Evolutionary conservation across 2,329 filamentous ascomycete species (phyloP).

Genomic region (Aurifilum marmelostoma): DNA sequence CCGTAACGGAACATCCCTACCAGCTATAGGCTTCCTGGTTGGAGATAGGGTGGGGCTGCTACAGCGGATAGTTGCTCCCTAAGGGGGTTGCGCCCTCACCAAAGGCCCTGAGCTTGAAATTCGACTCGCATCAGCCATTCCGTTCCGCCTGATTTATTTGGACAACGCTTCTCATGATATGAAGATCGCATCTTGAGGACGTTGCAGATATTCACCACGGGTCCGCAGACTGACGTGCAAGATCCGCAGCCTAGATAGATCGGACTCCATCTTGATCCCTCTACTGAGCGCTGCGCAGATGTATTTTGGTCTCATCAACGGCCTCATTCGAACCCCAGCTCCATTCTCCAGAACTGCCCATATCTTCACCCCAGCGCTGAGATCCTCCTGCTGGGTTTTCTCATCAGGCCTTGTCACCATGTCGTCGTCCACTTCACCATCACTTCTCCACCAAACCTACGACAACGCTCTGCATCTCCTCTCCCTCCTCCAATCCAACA

Average conservation of each 20-base stretch:
- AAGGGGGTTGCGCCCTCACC: neutral
- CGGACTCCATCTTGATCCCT: neutral
- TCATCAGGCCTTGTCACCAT: constrained; percentile 14
- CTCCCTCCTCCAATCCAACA: constrained; percentile 79
- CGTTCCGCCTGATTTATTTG: neutral
- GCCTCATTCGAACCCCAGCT: constrained; percentile 7
- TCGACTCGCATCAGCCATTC: neutral
- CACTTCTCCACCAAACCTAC: constrained; percentile 47
- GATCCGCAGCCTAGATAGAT: neutral
- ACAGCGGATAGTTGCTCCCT: neutral
- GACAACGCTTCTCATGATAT: neutral
- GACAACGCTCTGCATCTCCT: constrained; percentile 74
- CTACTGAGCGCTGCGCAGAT: constrained; percentile 12
- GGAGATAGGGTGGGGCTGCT: neutral
- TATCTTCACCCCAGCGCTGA: neutral
- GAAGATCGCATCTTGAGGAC: neutral
- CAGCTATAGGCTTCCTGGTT: neutral
- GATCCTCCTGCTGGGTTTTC: neutral
- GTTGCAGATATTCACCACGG: neutral
- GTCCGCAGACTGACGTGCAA: neutral
- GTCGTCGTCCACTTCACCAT: constrained; percentile 26
- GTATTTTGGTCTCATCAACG: constrained; percentile 10
- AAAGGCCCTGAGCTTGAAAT: neutral
- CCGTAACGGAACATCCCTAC: neutral
- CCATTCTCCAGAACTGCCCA: neutral